Conservation (phyloP, 1,139 yeast species). For the Yamadazyma pseudoaaseri region DNA sequence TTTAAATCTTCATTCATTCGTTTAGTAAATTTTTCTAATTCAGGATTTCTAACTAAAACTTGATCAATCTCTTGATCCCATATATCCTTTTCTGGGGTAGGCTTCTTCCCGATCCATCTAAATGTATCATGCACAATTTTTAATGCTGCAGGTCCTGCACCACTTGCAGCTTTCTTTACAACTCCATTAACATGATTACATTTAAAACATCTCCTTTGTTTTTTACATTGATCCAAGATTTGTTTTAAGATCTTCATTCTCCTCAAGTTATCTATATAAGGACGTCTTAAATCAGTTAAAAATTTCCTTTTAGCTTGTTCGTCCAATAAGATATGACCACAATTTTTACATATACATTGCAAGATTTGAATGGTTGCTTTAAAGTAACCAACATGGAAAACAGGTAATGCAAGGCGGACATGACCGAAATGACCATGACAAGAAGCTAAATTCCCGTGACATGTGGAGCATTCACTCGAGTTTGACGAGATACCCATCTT, state of each 20-base stretch:
- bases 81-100: slow-evolving; percentile 75
- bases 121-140: slow-evolving; percentile 95
- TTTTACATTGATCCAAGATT: slow-evolving; percentile 88
- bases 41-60: slow-evolving; percentile 74
- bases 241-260: slow-evolving; percentile 86
- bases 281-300: slow-evolving; percentile 74
- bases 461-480: slow-evolving; percentile 79
- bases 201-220: slow-evolving; percentile 83
- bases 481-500: slow-evolving; percentile 94
- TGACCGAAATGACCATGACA: slow-evolving; percentile 99
- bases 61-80: slow-evolving; percentile 87
- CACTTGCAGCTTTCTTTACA: slow-evolving; percentile 94
- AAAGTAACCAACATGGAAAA: slow-evolving; percentile 96
- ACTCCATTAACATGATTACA: slow-evolving; percentile 95
- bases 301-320: slow-evolving; percentile 71
- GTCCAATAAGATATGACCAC: slow-evolving; percentile 75
- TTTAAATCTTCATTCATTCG: slow-evolving; percentile 92
- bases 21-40: slow-evolving; percentile 80
- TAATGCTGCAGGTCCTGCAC: slow-evolving; percentile 87
- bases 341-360: slow-evolving; percentile 89
- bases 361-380: slow-evolving; percentile 85
- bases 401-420: slow-evolving; percentile 88
- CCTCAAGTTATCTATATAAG: slow-evolving; percentile 86
- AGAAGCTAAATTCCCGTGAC: slow-evolving; percentile 88
- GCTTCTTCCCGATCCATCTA: slow-evolving; percentile 92